phyloP scores from a whole-genome alignment of 2,329 filamentous ascomycete genomes.

The Fusarium denticulatum region DNA sequence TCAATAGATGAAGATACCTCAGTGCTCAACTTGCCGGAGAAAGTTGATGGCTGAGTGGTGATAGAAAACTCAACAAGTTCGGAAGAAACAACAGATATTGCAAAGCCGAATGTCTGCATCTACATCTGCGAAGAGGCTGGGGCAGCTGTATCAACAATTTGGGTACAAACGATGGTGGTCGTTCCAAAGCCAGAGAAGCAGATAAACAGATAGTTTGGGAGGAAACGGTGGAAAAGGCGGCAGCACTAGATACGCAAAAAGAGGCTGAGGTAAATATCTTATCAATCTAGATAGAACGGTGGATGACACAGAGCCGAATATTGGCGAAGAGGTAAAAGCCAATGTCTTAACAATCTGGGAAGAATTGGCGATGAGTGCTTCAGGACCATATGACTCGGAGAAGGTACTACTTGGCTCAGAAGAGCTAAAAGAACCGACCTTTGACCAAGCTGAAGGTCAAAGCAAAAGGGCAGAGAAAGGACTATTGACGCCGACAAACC shows the following conservation, averaged over 20 bases:
- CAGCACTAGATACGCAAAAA: not conserved
- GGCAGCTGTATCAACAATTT: not conserved
- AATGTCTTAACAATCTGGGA: not conserved
- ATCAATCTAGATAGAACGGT: no score
- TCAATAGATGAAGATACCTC: not conserved
- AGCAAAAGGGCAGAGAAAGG: no score
- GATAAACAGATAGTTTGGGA: not conserved
- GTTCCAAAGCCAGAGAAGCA: no score
- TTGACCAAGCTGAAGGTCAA: not conserved
- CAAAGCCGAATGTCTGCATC: not conserved
- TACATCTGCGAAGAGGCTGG: not conserved
- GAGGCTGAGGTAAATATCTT: not conserved
- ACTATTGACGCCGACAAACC: no score
- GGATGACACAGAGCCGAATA: not conserved
- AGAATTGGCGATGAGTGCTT: not conserved
- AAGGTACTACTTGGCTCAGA: not conserved
- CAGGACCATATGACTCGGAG: not conserved
- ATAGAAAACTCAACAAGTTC: rapidly evolving
- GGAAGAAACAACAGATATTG: not conserved
- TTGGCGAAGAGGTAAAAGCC: not conserved
- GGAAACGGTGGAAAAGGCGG: not conserved
- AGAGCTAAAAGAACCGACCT: not conserved
- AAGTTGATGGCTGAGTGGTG: not conserved
- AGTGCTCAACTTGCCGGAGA: not conserved
- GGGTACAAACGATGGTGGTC: not conserved